A percentile compares a stretch with the other conserved stretches of the same genome.
phyloP scores from a whole-genome alignment of 768 basidiomycete genomes.

The Candolleomyces eurysporus region DNA sequence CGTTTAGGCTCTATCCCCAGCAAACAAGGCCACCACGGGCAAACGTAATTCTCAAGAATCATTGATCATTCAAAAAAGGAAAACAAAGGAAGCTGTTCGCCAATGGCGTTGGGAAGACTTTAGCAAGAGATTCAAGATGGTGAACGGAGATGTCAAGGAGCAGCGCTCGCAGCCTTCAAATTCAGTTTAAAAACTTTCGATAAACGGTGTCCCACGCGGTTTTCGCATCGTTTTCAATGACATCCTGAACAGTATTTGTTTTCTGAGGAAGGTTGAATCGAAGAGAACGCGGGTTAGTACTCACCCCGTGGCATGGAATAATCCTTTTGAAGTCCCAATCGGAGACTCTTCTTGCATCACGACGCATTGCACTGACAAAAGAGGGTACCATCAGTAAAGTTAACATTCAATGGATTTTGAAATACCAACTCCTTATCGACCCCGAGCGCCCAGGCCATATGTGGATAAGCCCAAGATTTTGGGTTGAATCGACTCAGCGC shows the following conservation, averaged over 20 bases:
- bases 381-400: neutral
- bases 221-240: slow-evolving; percentile 62
- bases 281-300: slow-evolving; percentile 10
- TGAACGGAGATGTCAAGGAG: no score
- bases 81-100: no score
- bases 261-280: slow-evolving; percentile 1
- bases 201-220: slow-evolving; percentile 39
- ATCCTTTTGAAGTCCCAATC: slow-evolving; percentile 74
- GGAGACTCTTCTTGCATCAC: slow-evolving; percentile 61
- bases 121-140: no score
- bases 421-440: slow-evolving; percentile 37
- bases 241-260: slow-evolving; percentile 33
- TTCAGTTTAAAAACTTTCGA: no score
- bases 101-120: no score
- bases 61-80: no score
- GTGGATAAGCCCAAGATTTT: slow-evolving; percentile 31
- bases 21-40: no score
- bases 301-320: slow-evolving; percentile 66
- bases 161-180: no score
- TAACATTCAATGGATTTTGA: no score
- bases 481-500: slow-evolving; percentile 33
- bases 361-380: slow-evolving; percentile 47
- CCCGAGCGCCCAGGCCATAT: slow-evolving; percentile 30
- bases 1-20: no score
- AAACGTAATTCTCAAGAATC: no score